Evolutionary conservation across 2,329 filamentous ascomycete species (phyloP).

Genomic region (Cucurbitaria berberidis): DNA sequence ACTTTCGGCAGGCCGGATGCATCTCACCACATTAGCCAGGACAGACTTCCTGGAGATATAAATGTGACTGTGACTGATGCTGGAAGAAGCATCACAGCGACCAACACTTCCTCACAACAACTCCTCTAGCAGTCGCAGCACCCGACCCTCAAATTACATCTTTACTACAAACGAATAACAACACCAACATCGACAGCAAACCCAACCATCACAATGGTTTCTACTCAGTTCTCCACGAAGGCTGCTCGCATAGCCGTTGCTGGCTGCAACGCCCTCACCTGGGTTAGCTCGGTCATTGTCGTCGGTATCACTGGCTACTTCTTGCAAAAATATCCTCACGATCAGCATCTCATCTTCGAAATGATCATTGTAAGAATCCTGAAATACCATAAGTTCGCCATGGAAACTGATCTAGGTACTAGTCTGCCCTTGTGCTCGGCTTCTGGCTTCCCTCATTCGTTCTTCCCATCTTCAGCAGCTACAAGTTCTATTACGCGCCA

Average conservation of each 20-base stretch:
- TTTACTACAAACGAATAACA: neutral
- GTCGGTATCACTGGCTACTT: slow-evolving; percentile 52
- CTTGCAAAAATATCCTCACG: slow-evolving; percentile 41
- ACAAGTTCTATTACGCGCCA: slow-evolving; percentile 48
- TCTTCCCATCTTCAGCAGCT: slow-evolving; percentile 50
- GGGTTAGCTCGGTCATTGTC: slow-evolving; percentile 50
- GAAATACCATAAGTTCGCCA: slow-evolving; percentile 14
- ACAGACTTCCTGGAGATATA: neutral
- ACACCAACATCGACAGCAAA: neutral
- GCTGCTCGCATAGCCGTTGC: slow-evolving; percentile 8
- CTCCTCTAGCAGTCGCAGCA: slow-evolving; percentile 15
- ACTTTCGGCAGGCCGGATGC: neutral
- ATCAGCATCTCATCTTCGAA: slow-evolving; percentile 47
- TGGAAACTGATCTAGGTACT: slow-evolving; percentile 13
- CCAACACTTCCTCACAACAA: slow-evolving; percentile 1
- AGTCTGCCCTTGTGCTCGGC: slow-evolving; percentile 53
- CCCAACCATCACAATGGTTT: slow-evolving; percentile 13
- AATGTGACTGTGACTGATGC: neutral
- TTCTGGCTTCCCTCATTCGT: slow-evolving; percentile 36
- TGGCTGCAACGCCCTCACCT: slow-evolving; percentile 40
- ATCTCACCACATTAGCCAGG: neutral
- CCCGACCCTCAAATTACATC: neutral
- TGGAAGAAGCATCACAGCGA: slow-evolving; percentile 1
- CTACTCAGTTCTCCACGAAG: slow-evolving; percentile 1
- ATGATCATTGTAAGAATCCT: slow-evolving; percentile 48